Percentiles rank a stretch among this genome's conserved stretches.
Conservation (phyloP, 345 rosid genomes). For the Eutrema heterophyllum region DNA sequence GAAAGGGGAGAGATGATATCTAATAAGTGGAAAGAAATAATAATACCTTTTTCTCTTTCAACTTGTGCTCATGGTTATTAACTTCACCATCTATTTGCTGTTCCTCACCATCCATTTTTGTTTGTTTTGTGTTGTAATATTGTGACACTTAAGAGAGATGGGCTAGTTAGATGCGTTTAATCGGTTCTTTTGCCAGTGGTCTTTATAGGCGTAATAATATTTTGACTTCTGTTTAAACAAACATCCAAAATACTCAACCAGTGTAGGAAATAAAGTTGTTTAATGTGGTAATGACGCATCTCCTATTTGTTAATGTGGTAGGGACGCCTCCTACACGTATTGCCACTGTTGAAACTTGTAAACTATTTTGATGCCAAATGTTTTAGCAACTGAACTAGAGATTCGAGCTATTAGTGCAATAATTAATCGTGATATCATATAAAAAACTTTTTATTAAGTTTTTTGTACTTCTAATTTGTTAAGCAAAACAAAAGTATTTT, state of each 20-base stretch:
- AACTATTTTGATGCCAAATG: background rate
- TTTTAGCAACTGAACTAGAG: background rate
- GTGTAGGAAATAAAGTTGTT: background rate
- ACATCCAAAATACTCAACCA: background rate
- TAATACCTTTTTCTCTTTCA: conserved; percentile 25
- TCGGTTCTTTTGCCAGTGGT: background rate
- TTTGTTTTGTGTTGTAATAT: background rate
- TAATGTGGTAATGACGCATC: conserved; percentile 24
- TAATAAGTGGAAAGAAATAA: background rate
- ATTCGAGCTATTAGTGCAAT: no score
- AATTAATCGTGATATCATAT: no score
- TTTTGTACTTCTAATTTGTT: no score
- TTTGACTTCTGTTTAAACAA: background rate
- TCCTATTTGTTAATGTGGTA: conserved; percentile 10
- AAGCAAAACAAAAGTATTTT: no score
- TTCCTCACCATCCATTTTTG: conserved; percentile 9
- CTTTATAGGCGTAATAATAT: conserved; percentile 8
- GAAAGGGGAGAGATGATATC: background rate
- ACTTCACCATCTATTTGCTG: conserved; percentile 12
- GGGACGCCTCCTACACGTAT: conserved; percentile 28
- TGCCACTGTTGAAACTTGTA: conserved; percentile 1
- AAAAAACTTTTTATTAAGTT: no score
- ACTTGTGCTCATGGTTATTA: conserved; percentile 4
- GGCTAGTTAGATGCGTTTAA: background rate
- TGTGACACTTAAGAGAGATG: background rate